Conservation (phyloP, 768 basidiomycete species). For the Lyophyllum semitale region DNA sequence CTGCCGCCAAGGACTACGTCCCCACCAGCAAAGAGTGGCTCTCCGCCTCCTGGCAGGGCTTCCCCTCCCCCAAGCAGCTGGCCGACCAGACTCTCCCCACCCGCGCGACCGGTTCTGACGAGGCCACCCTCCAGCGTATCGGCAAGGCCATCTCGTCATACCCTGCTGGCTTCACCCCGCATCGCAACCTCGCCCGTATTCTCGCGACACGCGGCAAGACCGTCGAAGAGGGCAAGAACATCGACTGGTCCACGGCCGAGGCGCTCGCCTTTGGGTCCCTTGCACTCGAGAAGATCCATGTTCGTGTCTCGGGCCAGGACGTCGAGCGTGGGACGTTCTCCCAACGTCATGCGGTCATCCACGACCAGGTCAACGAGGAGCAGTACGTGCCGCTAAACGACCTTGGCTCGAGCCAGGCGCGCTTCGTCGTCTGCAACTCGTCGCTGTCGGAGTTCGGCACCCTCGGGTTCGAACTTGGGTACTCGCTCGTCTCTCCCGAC, state of each 20-base stretch:
- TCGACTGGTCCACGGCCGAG: constrained; percentile 99
- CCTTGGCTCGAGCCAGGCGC: constrained; percentile 85
- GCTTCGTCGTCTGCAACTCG: constrained; percentile 95
- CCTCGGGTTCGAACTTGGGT: constrained; percentile 97
- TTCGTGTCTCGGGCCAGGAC: constrained; percentile 96
- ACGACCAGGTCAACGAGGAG: constrained; percentile 91
- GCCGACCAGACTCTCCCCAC: constrained; percentile 92
- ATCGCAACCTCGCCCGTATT: constrained; percentile 94
- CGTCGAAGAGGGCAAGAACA: constrained; percentile 86
- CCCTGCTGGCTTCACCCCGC: constrained; percentile 83
- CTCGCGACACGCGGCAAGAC: constrained; percentile 85
- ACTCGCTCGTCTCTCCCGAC: constrained; percentile 95
- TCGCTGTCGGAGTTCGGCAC: constrained; percentile 93
- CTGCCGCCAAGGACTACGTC: constrained; percentile 92
- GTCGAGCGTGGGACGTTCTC: constrained; percentile 99
- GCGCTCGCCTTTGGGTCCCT: constrained; percentile 95
- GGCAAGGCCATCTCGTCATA: constrained; percentile 87
- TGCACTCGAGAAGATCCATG: constrained; percentile 89
- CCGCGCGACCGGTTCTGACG: constrained; percentile 80
- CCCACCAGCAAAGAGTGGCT: constrained; percentile 97
- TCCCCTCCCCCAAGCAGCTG: constrained; percentile 95
- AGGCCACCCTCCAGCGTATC: constrained; percentile 75
- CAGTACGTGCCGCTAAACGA: constrained; percentile 91
- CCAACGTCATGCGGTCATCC: constrained; percentile 94
- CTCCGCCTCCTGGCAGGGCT: constrained; percentile 96